Evolutionary conservation across 352 stramenopile genomes (phyloP), one percentile per base, ranked within the genome.

Genomic region (Pythium diclinum): DNA sequence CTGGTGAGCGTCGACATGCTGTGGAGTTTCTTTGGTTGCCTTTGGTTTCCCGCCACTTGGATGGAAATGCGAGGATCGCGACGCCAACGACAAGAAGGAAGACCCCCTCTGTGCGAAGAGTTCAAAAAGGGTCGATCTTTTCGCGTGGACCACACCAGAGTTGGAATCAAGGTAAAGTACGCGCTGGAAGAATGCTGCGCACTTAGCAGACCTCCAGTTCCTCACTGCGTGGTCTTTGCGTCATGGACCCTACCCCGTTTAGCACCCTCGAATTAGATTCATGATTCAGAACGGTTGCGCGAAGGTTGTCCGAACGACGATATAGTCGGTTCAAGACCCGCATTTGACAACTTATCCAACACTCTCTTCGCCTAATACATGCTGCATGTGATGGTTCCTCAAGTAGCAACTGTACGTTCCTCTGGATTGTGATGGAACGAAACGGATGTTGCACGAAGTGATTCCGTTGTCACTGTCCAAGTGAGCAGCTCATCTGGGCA

Each of bases 1-100:
- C 84, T 93, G 54, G 86, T 95, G 48, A 95, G 72, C 30, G 86
- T 93, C 69, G 84, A 93, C 86, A 95, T 94, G 44, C 6, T 71
- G 6, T 42, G 63, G 11, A 3, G 25, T 30, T 68, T n/a, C 40
- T 68, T 21, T 55, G 9, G 38, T 53, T 53, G 1, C 32, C 13
- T 60, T 36, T 38, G 14, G 25, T 56, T 69, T 69, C 61, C 52
- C 61, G 47, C 55, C 62, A n/a, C 19, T 48, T 40, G 49, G 49
- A 40, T 40, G 30, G 25, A 34, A 56, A 40, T 25, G 25, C 4
- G 52, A 44, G n/a, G 33, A 44, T 58, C 48, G 46, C 30, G 47
- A 34, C 53, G 57, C 21, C 30, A 54, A 30, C 3, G 38, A 58
- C 36, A 2, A 2, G 25, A 28, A 5, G 4, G 36, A 16, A 16